Evolutionary conservation across 2,329 filamentous ascomycete species (phyloP), one percentile per base, ranked within the genome.

Genomic region (Ophiostoma sp.): DNA sequence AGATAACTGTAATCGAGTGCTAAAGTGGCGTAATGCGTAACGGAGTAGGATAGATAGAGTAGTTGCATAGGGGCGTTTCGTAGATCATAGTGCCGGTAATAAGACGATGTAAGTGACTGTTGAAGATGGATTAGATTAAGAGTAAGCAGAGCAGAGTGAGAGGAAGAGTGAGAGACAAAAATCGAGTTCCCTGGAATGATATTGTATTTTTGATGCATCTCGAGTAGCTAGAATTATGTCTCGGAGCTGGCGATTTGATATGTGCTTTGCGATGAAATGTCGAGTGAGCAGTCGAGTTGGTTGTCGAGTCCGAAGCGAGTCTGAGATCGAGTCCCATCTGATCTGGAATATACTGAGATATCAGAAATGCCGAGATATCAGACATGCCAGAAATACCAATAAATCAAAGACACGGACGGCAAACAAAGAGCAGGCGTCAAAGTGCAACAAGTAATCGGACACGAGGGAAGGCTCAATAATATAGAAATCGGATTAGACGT

Each of bases 11-110:
- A 5, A 62, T 62, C 52, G 57, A 62, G 13, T 33, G 23, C 23
- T 57, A 57, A 57, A 57, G 52, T 57, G 52, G 52, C 52, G 52
- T 57, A 57, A 57, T 57, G 52, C 52, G 52, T 57, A 57, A 57
- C 27, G 3, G 52, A 57, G 52, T 54, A n/a, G 44, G 6, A 17
- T 31, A 31, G 27, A n/a, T 5, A 48, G 17, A 48, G 17, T 15
- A 27, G 52, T 27, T 57, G 23, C 13, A 57, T 62, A 31, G 57
- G 57, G 15, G 57, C 11, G n/a, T 27, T 57, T 20, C 27, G 57
- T 62, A 62, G 57, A 62, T 62, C 57, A 62, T 62, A 62, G 57
- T 33, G 27, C 27, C 23, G 20, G 27, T 33, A 8, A 31, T 62
- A 62, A 33, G 57, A n/a, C 7, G 4, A 11, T 62, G 27, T 23